Conservation (phyloP, 306 rosid genomes). For the Hippophae gyantsensis region DNA sequence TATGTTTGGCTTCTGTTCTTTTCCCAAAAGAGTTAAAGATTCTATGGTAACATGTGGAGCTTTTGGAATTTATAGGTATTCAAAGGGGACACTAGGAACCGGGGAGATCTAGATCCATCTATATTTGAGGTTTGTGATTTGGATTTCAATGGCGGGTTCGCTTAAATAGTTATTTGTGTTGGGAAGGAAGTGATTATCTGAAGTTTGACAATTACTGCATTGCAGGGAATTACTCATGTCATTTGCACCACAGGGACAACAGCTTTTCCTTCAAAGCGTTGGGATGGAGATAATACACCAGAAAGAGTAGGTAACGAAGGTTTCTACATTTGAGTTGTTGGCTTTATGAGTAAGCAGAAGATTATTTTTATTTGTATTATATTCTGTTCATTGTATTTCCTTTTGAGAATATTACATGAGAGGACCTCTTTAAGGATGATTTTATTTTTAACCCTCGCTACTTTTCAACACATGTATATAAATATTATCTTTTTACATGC, state of each 20-base stretch:
- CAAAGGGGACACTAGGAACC: constrained; percentile 75
- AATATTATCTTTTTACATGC: too few species aligned
- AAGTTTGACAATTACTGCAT: constrained; percentile 12
- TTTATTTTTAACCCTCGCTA: too few species aligned
- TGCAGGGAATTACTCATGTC: constrained; percentile 88
- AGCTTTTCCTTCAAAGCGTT: constrained; percentile 88
- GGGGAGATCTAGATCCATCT: constrained; percentile 62
- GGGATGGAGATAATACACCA: constrained; percentile 87
- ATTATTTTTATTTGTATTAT: neutral
- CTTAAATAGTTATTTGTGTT: neutral
- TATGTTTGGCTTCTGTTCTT: neutral
- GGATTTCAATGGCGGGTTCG: neutral
- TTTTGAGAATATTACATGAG: too few species aligned
- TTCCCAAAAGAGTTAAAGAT: too few species aligned
- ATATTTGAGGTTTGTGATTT: constrained; percentile 57
- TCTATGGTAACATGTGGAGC: constrained; percentile 6
- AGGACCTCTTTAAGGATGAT: too few species aligned
- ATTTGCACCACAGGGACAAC: constrained; percentile 96
- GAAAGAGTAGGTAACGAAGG: constrained; percentile 62
- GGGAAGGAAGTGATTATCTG: neutral
- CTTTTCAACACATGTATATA: too few species aligned
- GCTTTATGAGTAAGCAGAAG: neutral
- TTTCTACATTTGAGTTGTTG: constrained; percentile 12
- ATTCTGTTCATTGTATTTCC: too few species aligned
- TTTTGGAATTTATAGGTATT: constrained; percentile 46